Conservation (phyloP, 371 early-diverging fungal species). For the Entomophthora muscae region DNA sequence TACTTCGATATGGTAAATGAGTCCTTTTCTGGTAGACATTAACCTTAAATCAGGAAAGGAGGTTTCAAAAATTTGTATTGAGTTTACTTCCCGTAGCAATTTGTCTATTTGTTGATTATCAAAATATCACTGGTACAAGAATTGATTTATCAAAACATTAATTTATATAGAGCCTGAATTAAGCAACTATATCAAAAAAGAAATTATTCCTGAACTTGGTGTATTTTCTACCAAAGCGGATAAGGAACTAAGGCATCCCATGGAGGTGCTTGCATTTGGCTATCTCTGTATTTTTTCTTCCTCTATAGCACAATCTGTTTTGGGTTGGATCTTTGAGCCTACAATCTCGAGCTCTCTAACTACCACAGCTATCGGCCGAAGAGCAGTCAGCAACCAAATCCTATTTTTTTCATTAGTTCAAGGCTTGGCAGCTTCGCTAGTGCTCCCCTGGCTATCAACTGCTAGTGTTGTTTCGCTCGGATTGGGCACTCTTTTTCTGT, state of each 20-base stretch:
- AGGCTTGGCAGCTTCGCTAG: neutral
- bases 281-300: neutral
- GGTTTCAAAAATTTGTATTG: neutral
- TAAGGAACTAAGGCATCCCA: neutral
- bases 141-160: neutral
- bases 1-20: neutral
- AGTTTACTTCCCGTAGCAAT: neutral
- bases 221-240: neutral
- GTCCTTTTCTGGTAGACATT: neutral
- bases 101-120: neutral
- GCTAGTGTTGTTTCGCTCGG: neutral
- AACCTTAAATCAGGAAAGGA: neutral
- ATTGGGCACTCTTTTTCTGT: neutral
- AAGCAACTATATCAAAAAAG: slow-evolving; percentile 2
- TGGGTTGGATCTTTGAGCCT: neutral
- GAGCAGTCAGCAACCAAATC: slow-evolving; percentile 3
- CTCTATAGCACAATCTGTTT: neutral
- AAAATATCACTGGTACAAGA: neutral
- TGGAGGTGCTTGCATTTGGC: neutral
- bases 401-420: slow-evolving; percentile 1
- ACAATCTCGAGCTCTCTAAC: neutral
- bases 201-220: slow-evolving; percentile 3
- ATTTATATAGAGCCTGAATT: neutral
- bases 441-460: neutral
- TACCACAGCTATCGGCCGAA: neutral